Evolutionary conservation across 2,329 filamentous ascomycete species (phyloP), one percentile per base, ranked within the genome.

Genomic region (Whalleya microplaca): DNA sequence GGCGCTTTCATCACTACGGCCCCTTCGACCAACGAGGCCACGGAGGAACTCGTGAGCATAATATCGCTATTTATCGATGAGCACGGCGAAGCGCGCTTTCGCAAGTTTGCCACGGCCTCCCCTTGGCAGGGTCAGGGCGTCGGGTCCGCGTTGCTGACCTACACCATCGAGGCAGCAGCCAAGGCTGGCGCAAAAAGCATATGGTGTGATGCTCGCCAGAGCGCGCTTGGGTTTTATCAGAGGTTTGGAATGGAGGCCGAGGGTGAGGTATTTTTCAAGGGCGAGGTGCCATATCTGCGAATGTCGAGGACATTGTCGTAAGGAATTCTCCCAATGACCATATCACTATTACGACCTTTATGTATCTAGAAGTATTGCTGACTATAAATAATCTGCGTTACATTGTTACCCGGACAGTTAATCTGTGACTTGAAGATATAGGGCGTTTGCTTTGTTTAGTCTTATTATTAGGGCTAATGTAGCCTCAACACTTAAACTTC

Each of bases 201-300:
- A 21, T 67, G 64, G 65, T 67, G 65, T 48, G 65, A 67, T 52
- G 64, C 65, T 18, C 62, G 65, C n/a, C 53, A 57, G 46, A 62
- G 57, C 53, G 64, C 65, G 32, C 53, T 66, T 43, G 54, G 41
- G 7, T 67, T 67, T 41, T 67, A 67, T 53, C 52, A 53, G 49
- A 53, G 64, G 20, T 67, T 67, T 45, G 65, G 65, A 19, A 50
- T 67, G 51, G 40, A 53, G 51, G 58, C 56, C 51, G 62, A 62
- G 45, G 64, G 64, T n/a, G 56, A 56, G 12, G 51, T 59, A 12
- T 67, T 67, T 50, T 58, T 56, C 44, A 67, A 67, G 51, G 61
- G 59, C 27, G 64, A 64, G 6, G 57, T 65, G 56, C 59, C 64
- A 21, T 66, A 67, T 51, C 50, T 66, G 43, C 56, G 61, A 23